Percentiles rank a stretch among this genome's conserved stretches.
phyloP scores from a whole-genome alignment of 192 early-diverging fungal species.

The Umbelopsis sp. region DNA sequence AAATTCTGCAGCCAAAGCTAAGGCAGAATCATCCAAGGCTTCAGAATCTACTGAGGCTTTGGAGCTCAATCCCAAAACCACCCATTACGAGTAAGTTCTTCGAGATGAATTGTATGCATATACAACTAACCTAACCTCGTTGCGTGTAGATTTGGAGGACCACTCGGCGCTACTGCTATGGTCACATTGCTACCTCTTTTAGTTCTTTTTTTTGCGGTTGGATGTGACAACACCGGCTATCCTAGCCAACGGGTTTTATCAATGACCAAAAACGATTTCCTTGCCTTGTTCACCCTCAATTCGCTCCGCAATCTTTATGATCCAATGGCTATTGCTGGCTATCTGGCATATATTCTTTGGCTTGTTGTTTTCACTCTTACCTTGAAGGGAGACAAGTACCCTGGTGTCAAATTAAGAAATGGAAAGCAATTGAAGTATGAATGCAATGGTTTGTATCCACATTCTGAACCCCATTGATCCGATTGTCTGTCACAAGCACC shows the following conservation, averaged over 20 bases:
- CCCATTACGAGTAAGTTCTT: constrained; percentile 62
- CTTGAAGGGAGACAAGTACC: constrained; percentile 44
- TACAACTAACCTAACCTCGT: background rate
- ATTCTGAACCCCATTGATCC: background rate
- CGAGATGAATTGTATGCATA: background rate
- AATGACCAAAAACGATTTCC: constrained; percentile 23
- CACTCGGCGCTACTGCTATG: constrained; percentile 60
- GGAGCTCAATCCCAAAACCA: constrained; percentile 65
- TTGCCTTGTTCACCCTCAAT: constrained; percentile 8
- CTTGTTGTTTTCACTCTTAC: constrained; percentile 51
- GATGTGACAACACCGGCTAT: constrained; percentile 55
- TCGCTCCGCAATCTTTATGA: constrained; percentile 46
- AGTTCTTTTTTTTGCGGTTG: constrained; percentile 46
- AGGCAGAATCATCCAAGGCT: background rate
- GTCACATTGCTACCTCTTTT: constrained; percentile 47
- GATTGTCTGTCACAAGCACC: background rate
- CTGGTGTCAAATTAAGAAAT: constrained; percentile 74
- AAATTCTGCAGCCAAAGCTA: background rate
- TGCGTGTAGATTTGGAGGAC: constrained; percentile 62
- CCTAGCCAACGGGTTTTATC: constrained; percentile 41
- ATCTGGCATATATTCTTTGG: constrained; percentile 69
- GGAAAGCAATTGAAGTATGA: constrained; percentile 80
- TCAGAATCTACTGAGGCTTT: background rate
- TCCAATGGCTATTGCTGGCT: constrained; percentile 51
- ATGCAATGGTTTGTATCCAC: constrained; percentile 63